A percentile compares a stretch with the other conserved stretches of the same genome.
Conservation (phyloP, 23 red algal genomes). For the Cyanidioschyzon merolae region DNA sequence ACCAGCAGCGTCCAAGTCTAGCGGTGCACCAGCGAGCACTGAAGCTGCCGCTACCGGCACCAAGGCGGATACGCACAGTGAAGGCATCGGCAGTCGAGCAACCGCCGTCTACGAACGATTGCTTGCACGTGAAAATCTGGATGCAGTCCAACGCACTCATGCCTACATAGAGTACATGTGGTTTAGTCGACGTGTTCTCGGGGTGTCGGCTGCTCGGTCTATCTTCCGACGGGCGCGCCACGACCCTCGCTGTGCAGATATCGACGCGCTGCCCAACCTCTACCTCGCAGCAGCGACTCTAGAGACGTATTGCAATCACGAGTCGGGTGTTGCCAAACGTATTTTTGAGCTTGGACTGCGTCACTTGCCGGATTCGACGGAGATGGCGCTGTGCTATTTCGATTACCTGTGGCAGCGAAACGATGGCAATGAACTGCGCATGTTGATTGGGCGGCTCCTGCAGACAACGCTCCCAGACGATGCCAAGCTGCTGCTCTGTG, state of each 20-base stretch:
- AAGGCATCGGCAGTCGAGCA: background rate
- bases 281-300: constrained; percentile 22
- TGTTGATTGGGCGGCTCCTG: constrained; percentile 17
- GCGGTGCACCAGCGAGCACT: too few relatives aligned
- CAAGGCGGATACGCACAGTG: too few relatives aligned
- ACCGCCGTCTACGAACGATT: constrained; percentile 3
- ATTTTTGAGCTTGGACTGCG: constrained; percentile 23
- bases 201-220: constrained; percentile 6
- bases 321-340: constrained; percentile 10
- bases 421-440: constrained; percentile 18
- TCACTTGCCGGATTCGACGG: background rate
- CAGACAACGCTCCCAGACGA: constrained; percentile 10
- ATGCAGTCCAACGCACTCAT: background rate
- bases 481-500: constrained; percentile 9
- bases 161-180: constrained; percentile 34
- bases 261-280: constrained; percentile 2
- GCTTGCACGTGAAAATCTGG: background rate
- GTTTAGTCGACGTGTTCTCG: constrained; percentile 21
- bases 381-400: constrained; percentile 17
- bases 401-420: constrained; percentile 23
- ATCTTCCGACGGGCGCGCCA: constrained; percentile 21
- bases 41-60: too few relatives aligned
- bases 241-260: constrained; percentile 10
- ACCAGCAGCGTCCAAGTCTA: too few relatives aligned
- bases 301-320: constrained; percentile 15